These are phyloP conservation scores for Macroventuria anomochaeta DNA, from an alignment of 2,329 filamentous ascomycete genomes.

Conservation along the genomic window DNA sequence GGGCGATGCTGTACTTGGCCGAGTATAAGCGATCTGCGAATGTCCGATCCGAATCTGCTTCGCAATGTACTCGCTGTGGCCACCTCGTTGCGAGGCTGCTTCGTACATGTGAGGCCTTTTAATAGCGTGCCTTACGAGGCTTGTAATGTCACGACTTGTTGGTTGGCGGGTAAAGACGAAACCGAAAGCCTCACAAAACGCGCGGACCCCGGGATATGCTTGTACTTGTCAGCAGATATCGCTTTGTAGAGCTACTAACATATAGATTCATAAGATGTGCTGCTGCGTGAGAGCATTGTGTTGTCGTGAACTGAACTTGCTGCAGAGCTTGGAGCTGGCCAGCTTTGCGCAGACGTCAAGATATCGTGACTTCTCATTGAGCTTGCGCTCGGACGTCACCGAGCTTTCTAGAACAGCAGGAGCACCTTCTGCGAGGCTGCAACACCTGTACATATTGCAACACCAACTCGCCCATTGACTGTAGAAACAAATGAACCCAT, in stretches of 20 bases:
- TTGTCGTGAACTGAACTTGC: neutral
- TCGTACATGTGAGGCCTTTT: conserved; percentile 1
- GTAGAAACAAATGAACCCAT: conserved; percentile 3
- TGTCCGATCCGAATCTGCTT: conserved; percentile 10
- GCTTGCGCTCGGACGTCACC: conserved; percentile 6
- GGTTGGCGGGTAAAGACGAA: neutral
- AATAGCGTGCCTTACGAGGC: conserved; percentile 1
- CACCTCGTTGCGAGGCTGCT: conserved; percentile 14
- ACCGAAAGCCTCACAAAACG: conserved; percentile 6
- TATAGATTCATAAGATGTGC: neutral
- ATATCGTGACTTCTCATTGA: neutral
- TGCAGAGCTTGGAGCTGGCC: neutral
- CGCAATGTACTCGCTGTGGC: conserved; percentile 9
- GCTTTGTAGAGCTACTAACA: too few relatives aligned
- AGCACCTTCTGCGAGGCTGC: conserved; percentile 4
- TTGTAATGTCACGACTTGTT: neutral
- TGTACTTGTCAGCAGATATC: neutral
- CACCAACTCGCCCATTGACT: neutral
- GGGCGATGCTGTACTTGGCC: conserved; percentile 15
- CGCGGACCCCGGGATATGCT: neutral
- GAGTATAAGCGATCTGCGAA: conserved; percentile 13
- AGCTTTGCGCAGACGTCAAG: too few relatives aligned
- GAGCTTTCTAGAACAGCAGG: conserved; percentile 18
- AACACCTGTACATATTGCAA: neutral
- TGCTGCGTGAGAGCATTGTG: neutral